Conservation (phyloP, 148 eudicot species). For the Camellia granthamiana region DNA sequence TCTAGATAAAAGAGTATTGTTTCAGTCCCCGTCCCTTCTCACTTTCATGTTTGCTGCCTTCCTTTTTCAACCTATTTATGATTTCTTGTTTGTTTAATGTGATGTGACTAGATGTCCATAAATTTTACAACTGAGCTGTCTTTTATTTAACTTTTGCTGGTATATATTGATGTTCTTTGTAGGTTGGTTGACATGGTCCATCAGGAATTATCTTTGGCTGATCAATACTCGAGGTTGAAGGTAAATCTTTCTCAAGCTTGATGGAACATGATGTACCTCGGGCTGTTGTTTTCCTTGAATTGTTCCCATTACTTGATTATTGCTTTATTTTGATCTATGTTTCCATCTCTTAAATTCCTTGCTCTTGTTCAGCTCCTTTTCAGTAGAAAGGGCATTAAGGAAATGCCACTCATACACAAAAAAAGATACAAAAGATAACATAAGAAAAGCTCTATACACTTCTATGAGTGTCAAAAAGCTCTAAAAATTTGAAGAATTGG, state of each 20-base stretch:
- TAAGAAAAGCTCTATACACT: too few relatives aligned
- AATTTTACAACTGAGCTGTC: background rate
- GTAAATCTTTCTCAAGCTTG: slow-evolving; percentile 28
- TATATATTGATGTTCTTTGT: slow-evolving; percentile 18
- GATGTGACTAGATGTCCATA: background rate
- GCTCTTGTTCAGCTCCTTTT: too few relatives aligned
- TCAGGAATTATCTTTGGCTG: slow-evolving; percentile 89
- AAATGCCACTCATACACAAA: too few relatives aligned
- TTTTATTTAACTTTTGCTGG: slow-evolving; percentile 8
- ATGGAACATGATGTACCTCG: background rate
- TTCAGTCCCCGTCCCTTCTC: background rate
- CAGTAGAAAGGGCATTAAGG: too few relatives aligned
- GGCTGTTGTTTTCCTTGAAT: slow-evolving; percentile 7
- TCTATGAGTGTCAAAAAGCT: too few relatives aligned
- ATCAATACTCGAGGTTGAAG: slow-evolving; percentile 82
- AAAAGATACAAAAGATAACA: too few relatives aligned
- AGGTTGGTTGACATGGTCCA: slow-evolving; percentile 92
- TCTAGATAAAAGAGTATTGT: too few relatives aligned
- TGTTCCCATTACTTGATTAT: background rate
- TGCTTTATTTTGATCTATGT: background rate
- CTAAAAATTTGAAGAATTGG: too few relatives aligned
- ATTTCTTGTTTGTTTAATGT: background rate
- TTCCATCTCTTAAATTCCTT: too few relatives aligned
- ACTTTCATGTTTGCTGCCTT: background rate
- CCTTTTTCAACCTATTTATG: background rate